phyloP scores from a whole-genome alignment of 805 yeast genomes.

The Saccharomycopsis vini region DNA sequence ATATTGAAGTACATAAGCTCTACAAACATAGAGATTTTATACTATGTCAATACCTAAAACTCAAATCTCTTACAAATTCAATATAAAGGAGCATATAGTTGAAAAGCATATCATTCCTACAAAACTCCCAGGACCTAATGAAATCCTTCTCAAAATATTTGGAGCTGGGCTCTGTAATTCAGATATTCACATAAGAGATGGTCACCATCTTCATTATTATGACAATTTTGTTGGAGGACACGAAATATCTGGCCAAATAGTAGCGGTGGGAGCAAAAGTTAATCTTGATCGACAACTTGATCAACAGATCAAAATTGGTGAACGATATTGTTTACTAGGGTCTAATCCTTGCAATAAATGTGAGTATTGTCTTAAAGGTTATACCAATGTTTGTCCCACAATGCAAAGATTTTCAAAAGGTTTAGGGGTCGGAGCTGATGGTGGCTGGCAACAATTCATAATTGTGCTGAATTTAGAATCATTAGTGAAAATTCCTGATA shows the following conservation, averaged over 20 bases:
- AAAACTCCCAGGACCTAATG: background rate
- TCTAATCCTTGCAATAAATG: conserved; percentile 28
- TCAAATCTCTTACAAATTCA: background rate
- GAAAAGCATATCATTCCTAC: background rate
- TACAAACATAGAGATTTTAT: too few relatives aligned
- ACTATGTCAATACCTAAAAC: background rate
- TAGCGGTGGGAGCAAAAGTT: conserved; percentile 17
- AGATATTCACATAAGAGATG: conserved; percentile 32
- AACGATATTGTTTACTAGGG: conserved; percentile 19
- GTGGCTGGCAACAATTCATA: conserved; percentile 28
- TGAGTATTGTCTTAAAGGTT: conserved; percentile 98
- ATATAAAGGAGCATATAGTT: background rate
- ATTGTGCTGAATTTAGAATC: background rate
- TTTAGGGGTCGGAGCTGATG: conserved; percentile 24
- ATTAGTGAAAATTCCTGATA: conserved; percentile 24
- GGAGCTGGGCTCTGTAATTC: conserved; percentile 31
- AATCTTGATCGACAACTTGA: background rate
- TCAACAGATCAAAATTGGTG: conserved; percentile 17
- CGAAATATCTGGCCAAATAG: conserved; percentile 26
- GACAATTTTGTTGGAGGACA: conserved; percentile 26
- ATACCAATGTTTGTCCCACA: conserved; percentile 67
- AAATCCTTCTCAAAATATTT: conserved; percentile 16
- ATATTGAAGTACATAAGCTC: too few relatives aligned
- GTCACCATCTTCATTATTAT: background rate
- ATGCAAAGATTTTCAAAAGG: conserved; percentile 20